Base-by-base conservation (phyloP, 768 basidiomycete genomes). In the Gloeophyllum trabeum region DNA sequence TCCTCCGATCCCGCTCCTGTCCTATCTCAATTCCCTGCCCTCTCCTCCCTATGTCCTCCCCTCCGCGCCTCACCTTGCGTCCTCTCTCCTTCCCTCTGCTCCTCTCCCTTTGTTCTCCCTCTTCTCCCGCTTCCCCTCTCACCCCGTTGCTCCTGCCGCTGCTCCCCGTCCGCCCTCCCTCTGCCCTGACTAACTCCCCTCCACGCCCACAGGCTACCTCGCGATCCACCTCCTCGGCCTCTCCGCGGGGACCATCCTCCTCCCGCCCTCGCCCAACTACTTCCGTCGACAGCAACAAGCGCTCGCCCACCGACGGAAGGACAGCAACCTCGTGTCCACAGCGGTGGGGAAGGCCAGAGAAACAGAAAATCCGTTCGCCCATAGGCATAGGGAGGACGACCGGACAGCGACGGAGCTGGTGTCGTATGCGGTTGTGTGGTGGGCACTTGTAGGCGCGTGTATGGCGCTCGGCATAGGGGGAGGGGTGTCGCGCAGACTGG, bases 171-270 rank as follows among this genome's bases (percentile, higher is more conserved):
- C n/a, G n/a, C n/a, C n/a, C n/a, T n/a, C n/a, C n/a, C n/a, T n/a
- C n/a, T n/a, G n/a, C n/a, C n/a, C n/a, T n/a, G n/a, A n/a, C n/a
- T n/a, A n/a, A n/a, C n/a, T n/a, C n/a, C n/a, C n/a, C n/a, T n/a
- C n/a, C n/a, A n/a, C n/a, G n/a, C n/a, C n/a, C n/a, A n/a, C 48
- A 81, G 94, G 96, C 3, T 98, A 98, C 59, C 70, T 97, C 14
- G 73, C 93, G 0, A 79, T 98, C 48, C 90, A 94, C 53, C 65
- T 96, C 10, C 67, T 96, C 19, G 94, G 93, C 5, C 63, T 92
- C 16, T 79, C 85, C 1, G 69, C 76, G 0, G 96, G 94, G 1
- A 83, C 87, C 0, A 59, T 91, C 24, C 56, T 93, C 25, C 72
- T 94, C 13, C 87, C 88, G 0, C 79, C 87, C 6, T 74, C 76